Evolutionary conservation across 345 rosid species (phyloP).

Genomic region (Euphorbia lathyris): DNA sequence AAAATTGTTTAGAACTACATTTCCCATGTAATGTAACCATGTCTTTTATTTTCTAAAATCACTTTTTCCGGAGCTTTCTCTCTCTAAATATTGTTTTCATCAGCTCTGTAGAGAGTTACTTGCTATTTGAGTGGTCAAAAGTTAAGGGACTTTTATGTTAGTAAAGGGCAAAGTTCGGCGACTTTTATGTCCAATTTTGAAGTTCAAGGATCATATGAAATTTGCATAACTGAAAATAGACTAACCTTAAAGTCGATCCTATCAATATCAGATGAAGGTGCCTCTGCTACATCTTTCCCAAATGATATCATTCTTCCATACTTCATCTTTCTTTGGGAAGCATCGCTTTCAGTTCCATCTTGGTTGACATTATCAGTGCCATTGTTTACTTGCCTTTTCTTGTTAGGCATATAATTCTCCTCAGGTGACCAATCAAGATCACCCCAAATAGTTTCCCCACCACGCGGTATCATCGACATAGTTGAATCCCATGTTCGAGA

Average conservation of each 20-base stretch:
- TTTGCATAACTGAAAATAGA: not conserved
- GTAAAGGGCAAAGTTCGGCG: too few species aligned
- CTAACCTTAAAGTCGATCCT: constrained; percentile 84
- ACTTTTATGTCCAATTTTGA: too few species aligned
- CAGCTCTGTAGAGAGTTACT: too few species aligned
- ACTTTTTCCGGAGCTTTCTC: too few species aligned
- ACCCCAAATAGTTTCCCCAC: constrained; percentile 97
- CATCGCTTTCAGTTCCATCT: constrained; percentile 28
- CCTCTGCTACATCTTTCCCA: constrained; percentile 75
- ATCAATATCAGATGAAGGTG: constrained; percentile 56
- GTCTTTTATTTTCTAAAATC: too few species aligned
- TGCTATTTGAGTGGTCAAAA: too few species aligned
- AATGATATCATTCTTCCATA: constrained; percentile 92
- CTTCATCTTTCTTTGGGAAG: constrained; percentile 40
- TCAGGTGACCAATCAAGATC: constrained; percentile 93
- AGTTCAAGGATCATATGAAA: not conserved
- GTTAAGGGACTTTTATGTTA: too few species aligned
- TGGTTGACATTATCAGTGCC: constrained; percentile 29
- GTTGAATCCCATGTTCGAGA: constrained; percentile 93
- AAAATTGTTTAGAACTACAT: too few species aligned
- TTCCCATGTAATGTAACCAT: too few species aligned
- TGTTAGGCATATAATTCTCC: constrained; percentile 47
- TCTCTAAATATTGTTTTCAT: too few species aligned
- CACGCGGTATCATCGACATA: constrained; percentile 93
- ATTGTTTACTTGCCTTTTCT: constrained; percentile 42